Percentiles rank a stretch among this genome's conserved stretches.
phyloP scores from a whole-genome alignment of 805 yeast genomes.

The Kuraishia ogatae region DNA sequence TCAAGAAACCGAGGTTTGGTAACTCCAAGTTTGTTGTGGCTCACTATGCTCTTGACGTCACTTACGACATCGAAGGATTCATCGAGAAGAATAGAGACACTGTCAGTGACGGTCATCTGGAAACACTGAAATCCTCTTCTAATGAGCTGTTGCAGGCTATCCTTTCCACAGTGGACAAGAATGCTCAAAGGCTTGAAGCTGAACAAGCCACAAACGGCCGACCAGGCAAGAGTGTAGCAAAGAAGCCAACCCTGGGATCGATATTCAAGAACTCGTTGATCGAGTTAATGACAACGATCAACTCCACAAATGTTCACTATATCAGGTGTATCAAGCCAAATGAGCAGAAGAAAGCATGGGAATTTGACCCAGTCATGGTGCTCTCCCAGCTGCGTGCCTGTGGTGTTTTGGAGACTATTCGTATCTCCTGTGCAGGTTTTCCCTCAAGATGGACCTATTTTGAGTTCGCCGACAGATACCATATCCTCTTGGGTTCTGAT shows the following conservation, averaged over 20 bases:
- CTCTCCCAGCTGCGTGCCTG: constrained; percentile 93
- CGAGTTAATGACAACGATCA: constrained; percentile 81
- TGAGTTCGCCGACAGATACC: constrained; percentile 86
- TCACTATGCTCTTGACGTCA: constrained; percentile 92
- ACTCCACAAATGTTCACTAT: constrained; percentile 93
- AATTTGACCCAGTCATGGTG: constrained; percentile 91
- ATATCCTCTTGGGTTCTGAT: constrained; percentile 66
- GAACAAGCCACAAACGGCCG: constrained; percentile 19
- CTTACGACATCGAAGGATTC: constrained; percentile 88
- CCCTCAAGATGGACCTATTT: constrained; percentile 94
- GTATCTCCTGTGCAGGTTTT: constrained; percentile 96
- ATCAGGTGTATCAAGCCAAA: constrained; percentile 97
- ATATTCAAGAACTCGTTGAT: constrained; percentile 88
- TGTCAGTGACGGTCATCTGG: constrained; percentile 91
- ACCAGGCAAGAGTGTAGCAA: constrained; percentile 32
- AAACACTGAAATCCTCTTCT: constrained; percentile 62
- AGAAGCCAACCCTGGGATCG: constrained; percentile 91
- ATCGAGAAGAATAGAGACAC: constrained; percentile 97
- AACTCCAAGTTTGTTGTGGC: constrained; percentile 82
- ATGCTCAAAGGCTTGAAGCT: constrained; percentile 34
- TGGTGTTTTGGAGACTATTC: constrained; percentile 95
- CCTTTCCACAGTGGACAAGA: constrained; percentile 54
- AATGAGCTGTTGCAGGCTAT: constrained; percentile 61
- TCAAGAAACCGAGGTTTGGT: constrained; percentile 92
- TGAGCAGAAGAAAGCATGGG: constrained; percentile 92